Conservation (phyloP, 441 rosid species). For the Gossypium laxum region DNA sequence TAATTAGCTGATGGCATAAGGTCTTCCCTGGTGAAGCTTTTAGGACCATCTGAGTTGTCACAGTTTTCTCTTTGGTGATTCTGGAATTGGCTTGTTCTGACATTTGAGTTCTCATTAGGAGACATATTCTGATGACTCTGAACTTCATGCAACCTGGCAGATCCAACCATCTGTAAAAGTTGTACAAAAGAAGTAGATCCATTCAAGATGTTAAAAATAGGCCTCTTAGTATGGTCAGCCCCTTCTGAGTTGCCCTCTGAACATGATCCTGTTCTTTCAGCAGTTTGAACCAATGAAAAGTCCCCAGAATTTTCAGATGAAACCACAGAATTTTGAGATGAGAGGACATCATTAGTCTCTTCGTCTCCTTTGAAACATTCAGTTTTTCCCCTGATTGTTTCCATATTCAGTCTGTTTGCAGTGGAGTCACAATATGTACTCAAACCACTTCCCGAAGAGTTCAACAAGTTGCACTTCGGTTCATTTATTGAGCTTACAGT, state of each 20-base stretch:
- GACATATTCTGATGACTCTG: constrained; percentile 18
- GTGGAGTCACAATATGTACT: constrained; percentile 25
- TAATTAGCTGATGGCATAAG: constrained; percentile 21
- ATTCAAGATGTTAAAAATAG: constrained; percentile 18
- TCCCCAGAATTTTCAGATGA: constrained; percentile 42
- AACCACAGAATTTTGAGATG: constrained; percentile 51
- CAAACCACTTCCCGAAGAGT: constrained; percentile 19
- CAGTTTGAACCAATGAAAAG: constrained; percentile 30
- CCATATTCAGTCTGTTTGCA: constrained; percentile 26
- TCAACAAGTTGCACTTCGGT: constrained; percentile 22
- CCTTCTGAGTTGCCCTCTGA: constrained; percentile 39
- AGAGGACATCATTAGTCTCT: constrained; percentile 22
- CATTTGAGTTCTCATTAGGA: constrained; percentile 23
- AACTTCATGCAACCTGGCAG: constrained; percentile 26
- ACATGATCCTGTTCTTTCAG: constrained; percentile 43
- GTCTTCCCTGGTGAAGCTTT: constrained; percentile 24
- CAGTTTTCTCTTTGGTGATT: constrained; percentile 17
- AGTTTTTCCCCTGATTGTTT: constrained; percentile 18
- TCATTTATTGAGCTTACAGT: constrained; percentile 27
- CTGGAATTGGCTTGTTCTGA: constrained; percentile 16
- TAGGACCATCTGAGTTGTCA: constrained; percentile 20
- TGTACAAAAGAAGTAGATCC: constrained; percentile 37
- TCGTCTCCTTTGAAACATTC: constrained; percentile 16
- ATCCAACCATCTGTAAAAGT: constrained; percentile 43
- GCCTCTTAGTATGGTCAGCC: constrained; percentile 24